Conservation (phyloP, 129 eudicot species). For the Sambucus nigra region DNA sequence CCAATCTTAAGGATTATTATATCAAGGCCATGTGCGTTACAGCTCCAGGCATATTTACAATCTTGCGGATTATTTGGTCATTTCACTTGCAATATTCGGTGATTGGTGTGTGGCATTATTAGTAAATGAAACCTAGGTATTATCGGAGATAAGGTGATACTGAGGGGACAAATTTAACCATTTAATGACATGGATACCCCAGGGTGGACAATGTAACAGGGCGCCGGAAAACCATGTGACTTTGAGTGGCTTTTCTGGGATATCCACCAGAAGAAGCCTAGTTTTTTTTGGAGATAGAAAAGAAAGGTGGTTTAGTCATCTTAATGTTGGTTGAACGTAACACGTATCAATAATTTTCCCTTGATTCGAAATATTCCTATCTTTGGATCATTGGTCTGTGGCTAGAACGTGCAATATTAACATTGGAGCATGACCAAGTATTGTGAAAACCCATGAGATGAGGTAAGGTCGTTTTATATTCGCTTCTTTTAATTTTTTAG, state of each 20-base stretch:
- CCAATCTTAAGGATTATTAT: background rate
- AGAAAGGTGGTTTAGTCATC: background rate
- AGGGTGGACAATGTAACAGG: constrained; percentile 2
- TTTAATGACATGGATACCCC: background rate
- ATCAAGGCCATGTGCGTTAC: background rate
- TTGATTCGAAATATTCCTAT: constrained; percentile 1
- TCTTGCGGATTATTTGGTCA: background rate
- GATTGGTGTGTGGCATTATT: too few relatives aligned
- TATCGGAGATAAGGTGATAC: too few relatives aligned
- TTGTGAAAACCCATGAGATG: too few relatives aligned
- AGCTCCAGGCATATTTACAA: background rate
- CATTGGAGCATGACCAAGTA: too few relatives aligned
- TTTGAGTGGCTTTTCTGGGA: background rate
- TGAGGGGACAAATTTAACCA: too few relatives aligned
- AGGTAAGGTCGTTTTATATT: too few relatives aligned
- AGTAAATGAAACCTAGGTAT: too few relatives aligned
- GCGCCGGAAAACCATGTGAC: constrained; percentile 4
- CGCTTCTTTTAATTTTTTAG: too few relatives aligned
- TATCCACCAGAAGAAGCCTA: constrained; percentile 4
- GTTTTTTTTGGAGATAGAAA: background rate
- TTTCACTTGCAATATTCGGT: background rate
- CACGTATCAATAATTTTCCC: constrained; percentile 8
- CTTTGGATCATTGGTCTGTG: background rate
- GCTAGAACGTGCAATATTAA: too few relatives aligned
- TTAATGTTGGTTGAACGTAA: background rate